Percentiles rank a stretch among this genome's conserved stretches.
Conservation (phyloP, 345 rosid genomes). For the Ricinus communis region DNA sequence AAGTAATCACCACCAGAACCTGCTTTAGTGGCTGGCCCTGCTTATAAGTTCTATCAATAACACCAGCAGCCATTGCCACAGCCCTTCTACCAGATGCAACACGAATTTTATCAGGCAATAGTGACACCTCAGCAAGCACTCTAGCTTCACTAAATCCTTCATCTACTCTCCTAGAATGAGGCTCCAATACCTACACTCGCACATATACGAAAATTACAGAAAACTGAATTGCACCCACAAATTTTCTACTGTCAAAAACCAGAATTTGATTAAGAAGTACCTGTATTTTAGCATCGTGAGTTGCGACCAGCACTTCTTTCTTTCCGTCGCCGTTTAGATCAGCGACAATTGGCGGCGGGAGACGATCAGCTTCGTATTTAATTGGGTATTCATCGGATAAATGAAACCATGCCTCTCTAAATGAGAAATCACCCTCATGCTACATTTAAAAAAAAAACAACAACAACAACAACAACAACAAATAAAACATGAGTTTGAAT, state of each 20-base stretch:
- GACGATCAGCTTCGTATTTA: conserved; percentile 84
- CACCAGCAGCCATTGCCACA: conserved; percentile 94
- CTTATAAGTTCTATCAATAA: conserved; percentile 62
- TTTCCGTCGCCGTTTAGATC: conserved; percentile 97
- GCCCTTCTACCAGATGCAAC: conserved; percentile 84
- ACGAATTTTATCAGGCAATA: conserved; percentile 88
- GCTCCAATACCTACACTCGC: conserved; percentile 68
- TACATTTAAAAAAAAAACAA: too few species aligned
- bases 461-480: background rate
- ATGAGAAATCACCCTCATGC: conserved; percentile 99
- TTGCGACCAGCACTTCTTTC: conserved; percentile 83
- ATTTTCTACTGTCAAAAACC: background rate
- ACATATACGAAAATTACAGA: background rate
- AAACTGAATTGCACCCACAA: background rate
- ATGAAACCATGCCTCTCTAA: conserved; percentile 92
- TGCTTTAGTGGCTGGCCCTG: conserved; percentile 81
- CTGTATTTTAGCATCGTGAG: conserved; percentile 94
- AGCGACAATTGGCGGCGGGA: conserved; percentile 83
- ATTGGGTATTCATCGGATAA: conserved; percentile 79
- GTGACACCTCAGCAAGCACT: conserved; percentile 54
- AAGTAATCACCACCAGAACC: conserved; percentile 93
- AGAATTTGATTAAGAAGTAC: conserved; percentile 29
- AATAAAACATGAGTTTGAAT: background rate
- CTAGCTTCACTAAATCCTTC: conserved; percentile 93
- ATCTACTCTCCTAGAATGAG: conserved; percentile 75